Evolutionary conservation across 352 stramenopile genomes (phyloP).

Genomic region (Phytophthora pluvialis): DNA sequence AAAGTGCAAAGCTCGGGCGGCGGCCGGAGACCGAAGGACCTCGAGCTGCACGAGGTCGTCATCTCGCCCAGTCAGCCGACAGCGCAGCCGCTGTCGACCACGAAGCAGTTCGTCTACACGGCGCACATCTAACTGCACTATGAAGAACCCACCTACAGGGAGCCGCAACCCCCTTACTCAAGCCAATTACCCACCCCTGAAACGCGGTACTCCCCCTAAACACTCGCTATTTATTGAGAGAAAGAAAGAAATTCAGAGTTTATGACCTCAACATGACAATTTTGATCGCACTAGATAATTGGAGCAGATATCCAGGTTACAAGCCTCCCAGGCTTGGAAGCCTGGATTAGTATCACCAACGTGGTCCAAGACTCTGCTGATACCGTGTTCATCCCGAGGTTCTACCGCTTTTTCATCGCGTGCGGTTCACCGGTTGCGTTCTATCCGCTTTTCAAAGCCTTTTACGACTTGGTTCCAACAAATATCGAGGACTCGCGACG

Average conservation of each 20-base stretch:
- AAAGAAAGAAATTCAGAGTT: conserved; percentile 4
- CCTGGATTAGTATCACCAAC: too few species aligned
- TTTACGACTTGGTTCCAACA: too few species aligned
- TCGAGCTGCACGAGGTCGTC: conserved; percentile 46
- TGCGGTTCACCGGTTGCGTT: too few species aligned
- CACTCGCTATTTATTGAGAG: conserved; percentile 29
- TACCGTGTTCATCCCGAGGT: too few species aligned
- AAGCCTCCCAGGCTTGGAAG: too few species aligned
- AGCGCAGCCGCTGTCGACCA: conserved; percentile 36
- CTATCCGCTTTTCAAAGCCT: too few species aligned
- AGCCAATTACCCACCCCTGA: conserved; percentile 12
- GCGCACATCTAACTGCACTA: conserved; percentile 49
- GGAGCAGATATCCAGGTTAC: not conserved
- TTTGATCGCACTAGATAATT: conserved; percentile 21
- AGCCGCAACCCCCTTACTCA: conserved; percentile 33
- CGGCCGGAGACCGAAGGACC: conserved; percentile 16
- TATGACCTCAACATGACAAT: conserved; percentile 12
- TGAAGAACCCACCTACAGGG: conserved; percentile 17
- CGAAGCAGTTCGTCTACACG: conserved; percentile 58
- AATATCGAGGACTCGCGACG: too few species aligned
- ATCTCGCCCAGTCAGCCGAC: conserved; percentile 48
- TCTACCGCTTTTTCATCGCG: too few species aligned
- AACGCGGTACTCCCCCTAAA: conserved; percentile 17
- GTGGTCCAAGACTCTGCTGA: too few species aligned
- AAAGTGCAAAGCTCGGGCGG: conserved; percentile 23